These are phyloP conservation scores for Ceratopteris richardii DNA, from an alignment of 75 land plant genomes.

Conservation along the genomic window DNA sequence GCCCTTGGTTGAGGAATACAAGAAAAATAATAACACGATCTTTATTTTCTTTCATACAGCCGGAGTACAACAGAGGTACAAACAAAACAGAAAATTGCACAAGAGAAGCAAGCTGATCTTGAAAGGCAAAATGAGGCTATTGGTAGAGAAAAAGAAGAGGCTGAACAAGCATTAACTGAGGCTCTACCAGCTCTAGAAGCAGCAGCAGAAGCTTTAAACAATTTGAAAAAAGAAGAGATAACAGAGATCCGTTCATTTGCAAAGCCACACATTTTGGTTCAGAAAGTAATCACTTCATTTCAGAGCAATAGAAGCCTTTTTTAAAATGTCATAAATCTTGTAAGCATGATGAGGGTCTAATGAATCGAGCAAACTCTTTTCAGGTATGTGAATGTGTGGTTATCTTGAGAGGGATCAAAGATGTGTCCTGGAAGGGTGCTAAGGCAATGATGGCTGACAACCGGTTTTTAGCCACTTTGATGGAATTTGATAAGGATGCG, in stretches of 20 bases:
- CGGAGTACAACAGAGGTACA: constrained; percentile 20
- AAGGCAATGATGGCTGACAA: constrained; percentile 40
- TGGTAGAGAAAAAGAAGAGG: constrained; percentile 24
- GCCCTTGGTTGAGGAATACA: neutral
- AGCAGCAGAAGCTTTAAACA: constrained; percentile 32
- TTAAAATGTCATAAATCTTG: no score
- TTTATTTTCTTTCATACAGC: constrained; percentile 6
- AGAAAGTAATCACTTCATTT: constrained; percentile 19
- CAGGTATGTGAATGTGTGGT: constrained; percentile 34
- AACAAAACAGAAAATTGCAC: constrained; percentile 23
- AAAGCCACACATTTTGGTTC: constrained; percentile 28
- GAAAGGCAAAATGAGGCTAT: constrained; percentile 22
- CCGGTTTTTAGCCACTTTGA: constrained; percentile 26
- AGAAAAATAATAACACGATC: neutral
- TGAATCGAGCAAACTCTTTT: neutral
- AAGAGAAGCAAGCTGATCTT: constrained; percentile 19
- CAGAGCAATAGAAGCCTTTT: no score
- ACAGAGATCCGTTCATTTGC: constrained; percentile 37
- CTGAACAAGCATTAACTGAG: constrained; percentile 24
- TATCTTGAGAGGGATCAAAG: constrained; percentile 20
- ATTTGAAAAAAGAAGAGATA: constrained; percentile 30
- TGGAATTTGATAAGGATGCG: constrained; percentile 33
- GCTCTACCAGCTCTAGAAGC: constrained; percentile 33
- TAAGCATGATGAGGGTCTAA: no score
- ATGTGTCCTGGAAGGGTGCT: constrained; percentile 39